Evolutionary conservation across 805 yeast genomes (phyloP), one percentile per base, ranked within the genome.

Genomic region (Candida sanyiensis): DNA sequence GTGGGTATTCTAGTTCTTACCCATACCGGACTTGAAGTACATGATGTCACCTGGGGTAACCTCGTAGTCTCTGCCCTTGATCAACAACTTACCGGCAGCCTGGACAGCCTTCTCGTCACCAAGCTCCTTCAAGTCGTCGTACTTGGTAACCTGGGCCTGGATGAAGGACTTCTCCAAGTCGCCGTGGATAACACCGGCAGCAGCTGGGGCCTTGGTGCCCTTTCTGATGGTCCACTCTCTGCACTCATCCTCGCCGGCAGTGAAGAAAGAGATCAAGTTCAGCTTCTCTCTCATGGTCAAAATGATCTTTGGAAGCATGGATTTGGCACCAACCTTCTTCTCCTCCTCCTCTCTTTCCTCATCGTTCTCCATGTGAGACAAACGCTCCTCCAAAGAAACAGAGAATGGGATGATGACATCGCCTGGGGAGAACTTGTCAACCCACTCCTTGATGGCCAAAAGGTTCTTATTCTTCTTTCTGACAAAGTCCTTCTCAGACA

Each of bases 101-200:
- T 78, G 81, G 54, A 93, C 84, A 27, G 80, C 70, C 41, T 73
- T 73, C 57, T 93, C 98, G 58, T 90, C 96, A 37, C 81, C 80
- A 43, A 66, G 66, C 64, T 83, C 90, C 36, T 79, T 62, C 45
- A 89, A 66, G 58, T 88, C 97, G 18, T 72, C 74, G 67, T 77
- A 93, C 57, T 87, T 89, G 57, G 87, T 87, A 49, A 93, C 83
- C 62, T 87, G 88, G 32, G 97, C 98, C 54, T 87, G 78, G 56
- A 93, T 88, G 62, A 93, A 93, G 17, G 97, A 90, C 63, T 82
- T 85, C 75, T 86, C 89, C 61, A 90, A 76, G 67, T 90, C 98
- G 28, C 89, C 84, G 64, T 93, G 98, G 55, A 90, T 90, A 32
- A 93, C 95, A 61, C 97, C 97, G 17, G 98, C 98, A 32, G 98